Evolutionary conservation across 371 early-diverging fungal species (phyloP).

Genomic region (Catenaria anguillulae): DNA sequence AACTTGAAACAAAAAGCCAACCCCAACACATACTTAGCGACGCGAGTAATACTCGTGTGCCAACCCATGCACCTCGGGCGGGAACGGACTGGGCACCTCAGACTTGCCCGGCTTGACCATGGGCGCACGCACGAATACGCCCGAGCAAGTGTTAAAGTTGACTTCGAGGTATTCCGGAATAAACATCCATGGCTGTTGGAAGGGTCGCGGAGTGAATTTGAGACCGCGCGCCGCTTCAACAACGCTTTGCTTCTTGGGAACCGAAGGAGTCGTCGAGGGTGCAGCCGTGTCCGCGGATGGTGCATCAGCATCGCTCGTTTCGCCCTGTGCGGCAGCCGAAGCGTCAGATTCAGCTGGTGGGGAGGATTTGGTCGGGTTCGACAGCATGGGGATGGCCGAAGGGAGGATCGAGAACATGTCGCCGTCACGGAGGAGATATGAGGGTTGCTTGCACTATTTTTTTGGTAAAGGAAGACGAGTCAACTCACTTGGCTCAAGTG

Average conservation of each 20-base stretch:
- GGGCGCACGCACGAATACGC: conserved; percentile 74
- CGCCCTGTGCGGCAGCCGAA: neutral
- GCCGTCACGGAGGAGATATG: conserved; percentile 67
- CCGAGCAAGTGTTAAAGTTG: conserved; percentile 79
- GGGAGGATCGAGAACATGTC: conserved; percentile 80
- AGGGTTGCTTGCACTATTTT: conserved; percentile 40
- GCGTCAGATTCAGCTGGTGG: neutral
- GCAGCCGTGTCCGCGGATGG: neutral
- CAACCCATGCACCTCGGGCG: conserved; percentile 74
- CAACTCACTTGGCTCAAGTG: neutral
- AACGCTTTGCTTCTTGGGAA: neutral
- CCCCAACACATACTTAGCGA: neutral
- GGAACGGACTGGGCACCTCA: conserved; percentile 87
- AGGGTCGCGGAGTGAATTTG: conserved; percentile 56
- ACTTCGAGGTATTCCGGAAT: conserved; percentile 93
- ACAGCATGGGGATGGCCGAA: conserved; percentile 51
- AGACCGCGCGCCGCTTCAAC: conserved; percentile 19
- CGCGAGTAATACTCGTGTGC: conserved; percentile 52
- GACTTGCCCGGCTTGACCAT: conserved; percentile 66
- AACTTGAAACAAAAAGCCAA: too few relatives aligned
- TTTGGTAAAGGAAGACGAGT: neutral
- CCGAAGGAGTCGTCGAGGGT: neutral
- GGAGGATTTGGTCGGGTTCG: conserved; percentile 15
- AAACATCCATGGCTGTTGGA: conserved; percentile 89
- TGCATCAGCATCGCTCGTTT: neutral